Evolutionary conservation across 176 grass and related monocot species (phyloP).

Genomic region (Aegilops umbellulata): DNA sequence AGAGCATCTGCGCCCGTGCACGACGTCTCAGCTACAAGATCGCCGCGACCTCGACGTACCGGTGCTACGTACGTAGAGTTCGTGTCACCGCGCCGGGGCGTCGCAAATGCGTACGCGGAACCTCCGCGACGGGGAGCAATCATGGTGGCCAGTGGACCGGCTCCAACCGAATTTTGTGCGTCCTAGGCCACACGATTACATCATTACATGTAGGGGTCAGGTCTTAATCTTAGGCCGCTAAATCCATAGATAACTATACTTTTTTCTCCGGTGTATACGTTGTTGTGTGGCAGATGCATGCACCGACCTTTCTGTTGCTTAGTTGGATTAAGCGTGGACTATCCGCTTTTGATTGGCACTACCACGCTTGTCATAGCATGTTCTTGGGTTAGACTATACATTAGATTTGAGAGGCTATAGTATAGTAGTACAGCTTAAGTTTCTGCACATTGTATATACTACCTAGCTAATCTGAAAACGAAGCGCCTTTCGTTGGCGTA

Average conservation of each 20-base stretch:
- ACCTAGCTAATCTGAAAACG: background rate
- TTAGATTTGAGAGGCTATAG: background rate
- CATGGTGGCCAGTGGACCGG: background rate
- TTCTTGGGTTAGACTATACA: background rate
- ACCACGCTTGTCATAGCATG: background rate
- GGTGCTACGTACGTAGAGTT: background rate
- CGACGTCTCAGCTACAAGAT: too few species aligned
- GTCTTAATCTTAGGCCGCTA: too few species aligned
- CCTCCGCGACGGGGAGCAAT: background rate
- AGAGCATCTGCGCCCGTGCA: too few species aligned
- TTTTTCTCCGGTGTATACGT: too few species aligned
- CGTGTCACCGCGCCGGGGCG: conserved; percentile 19
- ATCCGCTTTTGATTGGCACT: background rate
- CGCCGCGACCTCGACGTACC: background rate
- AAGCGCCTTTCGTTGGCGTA: background rate
- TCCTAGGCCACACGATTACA: background rate
- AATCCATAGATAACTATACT: too few species aligned
- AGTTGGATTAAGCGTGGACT: background rate
- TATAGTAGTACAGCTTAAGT: too few species aligned
- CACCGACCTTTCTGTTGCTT: background rate
- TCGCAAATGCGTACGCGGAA: conserved; percentile 2
- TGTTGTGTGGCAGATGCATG: background rate
- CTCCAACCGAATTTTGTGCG: conserved; percentile 26
- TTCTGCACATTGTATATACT: background rate
- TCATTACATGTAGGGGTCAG: too few species aligned